phyloP scores from a whole-genome alignment of 176 grass and related monocot species.

The Oropetium thomaeum region DNA sequence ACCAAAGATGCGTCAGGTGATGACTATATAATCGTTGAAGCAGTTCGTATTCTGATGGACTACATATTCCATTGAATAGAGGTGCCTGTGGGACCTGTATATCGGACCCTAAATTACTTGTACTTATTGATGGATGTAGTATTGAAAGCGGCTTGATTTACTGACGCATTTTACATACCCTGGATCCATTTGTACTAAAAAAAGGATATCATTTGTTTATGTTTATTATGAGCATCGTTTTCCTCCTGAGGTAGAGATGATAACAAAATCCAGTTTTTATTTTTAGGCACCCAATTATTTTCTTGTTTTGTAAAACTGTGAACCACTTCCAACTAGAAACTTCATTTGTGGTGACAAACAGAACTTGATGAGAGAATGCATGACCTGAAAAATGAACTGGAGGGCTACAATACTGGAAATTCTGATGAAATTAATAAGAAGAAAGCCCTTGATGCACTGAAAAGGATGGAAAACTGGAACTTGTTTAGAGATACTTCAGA shows the following conservation, averaged over 20 bases:
- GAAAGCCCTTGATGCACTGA: conserved; percentile 86
- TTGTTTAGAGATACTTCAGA: conserved; percentile 71
- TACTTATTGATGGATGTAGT: not conserved
- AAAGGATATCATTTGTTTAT: not conserved
- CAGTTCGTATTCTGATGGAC: not conserved
- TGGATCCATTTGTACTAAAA: not conserved
- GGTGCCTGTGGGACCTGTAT: not conserved
- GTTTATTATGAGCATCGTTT: not conserved
- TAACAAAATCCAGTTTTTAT: not conserved
- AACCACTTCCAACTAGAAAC: not conserved
- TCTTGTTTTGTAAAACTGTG: not conserved
- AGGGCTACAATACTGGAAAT: conserved; percentile 73
- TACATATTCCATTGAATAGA: not conserved
- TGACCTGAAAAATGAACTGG: conserved; percentile 85
- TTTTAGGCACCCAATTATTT: conserved; percentile 6
- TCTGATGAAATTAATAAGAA: conserved; percentile 82
- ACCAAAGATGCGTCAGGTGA: not conserved
- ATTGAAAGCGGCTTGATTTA: not conserved
- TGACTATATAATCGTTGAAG: not conserved
- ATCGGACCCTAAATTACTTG: not conserved
- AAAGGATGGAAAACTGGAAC: conserved; percentile 94
- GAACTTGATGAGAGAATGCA: conserved; percentile 96
- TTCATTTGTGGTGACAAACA: conserved; percentile 27
- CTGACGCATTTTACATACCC: not conserved
- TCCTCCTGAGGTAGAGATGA: not conserved